Conservation (phyloP, 768 basidiomycete genomes). For the Boletus reticulatus region DNA sequence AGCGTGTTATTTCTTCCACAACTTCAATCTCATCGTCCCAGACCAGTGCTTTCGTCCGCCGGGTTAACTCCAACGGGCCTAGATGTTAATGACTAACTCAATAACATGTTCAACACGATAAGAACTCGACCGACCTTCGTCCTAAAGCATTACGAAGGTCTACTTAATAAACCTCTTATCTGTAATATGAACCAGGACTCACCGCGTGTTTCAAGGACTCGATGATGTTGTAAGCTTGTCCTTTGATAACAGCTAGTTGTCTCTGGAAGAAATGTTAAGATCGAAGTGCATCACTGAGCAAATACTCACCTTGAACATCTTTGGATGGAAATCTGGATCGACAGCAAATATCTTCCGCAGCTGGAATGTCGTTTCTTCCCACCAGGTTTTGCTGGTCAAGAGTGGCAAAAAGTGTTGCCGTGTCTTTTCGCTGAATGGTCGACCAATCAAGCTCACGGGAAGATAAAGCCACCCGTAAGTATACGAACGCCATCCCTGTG, state of each 20-base stretch:
- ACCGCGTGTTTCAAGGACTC: constrained; percentile 79
- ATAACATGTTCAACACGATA: not conserved
- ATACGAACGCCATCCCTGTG: constrained; percentile 74
- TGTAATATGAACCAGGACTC: constrained; percentile 29
- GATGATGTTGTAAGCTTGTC: constrained; percentile 88
- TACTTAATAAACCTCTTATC: not conserved
- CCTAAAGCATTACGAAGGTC: constrained; percentile 41
- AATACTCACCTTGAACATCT: constrained; percentile 74
- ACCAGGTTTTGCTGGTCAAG: constrained; percentile 83
- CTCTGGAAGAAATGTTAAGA: constrained; percentile 41
- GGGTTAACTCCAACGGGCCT: constrained; percentile 90
- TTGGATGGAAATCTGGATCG: constrained; percentile 85
- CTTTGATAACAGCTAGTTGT: constrained; percentile 92
- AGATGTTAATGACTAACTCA: constrained; percentile 8
- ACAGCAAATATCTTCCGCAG: constrained; percentile 74
- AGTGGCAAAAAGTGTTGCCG: constrained; percentile 79
- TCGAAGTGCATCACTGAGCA: not conserved
- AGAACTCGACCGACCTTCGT: constrained; percentile 55
- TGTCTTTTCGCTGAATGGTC: constrained; percentile 82
- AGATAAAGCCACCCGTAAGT: constrained; percentile 89
- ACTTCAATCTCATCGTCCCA: constrained; percentile 87
- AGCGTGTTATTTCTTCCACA: constrained; percentile 46
- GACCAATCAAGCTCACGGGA: constrained; percentile 80
- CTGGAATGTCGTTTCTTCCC: constrained; percentile 83
- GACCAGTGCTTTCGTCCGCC: constrained; percentile 76